Evolutionary conservation across 257 asterid genomes (phyloP).

Genomic region (Verbascum thapsus): DNA sequence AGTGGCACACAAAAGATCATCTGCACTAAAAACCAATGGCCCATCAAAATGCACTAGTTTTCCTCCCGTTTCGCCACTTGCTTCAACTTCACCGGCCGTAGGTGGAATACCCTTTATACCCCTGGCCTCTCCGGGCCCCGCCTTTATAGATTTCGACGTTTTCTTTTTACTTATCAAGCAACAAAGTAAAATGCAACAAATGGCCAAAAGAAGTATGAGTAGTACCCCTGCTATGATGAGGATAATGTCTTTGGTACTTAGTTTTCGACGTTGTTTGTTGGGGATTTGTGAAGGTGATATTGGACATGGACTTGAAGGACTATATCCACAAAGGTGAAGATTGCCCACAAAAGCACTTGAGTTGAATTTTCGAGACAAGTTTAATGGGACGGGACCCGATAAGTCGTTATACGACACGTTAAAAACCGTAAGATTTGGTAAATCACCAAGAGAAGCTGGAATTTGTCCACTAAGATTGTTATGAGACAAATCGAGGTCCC

Average conservation of each 20-base stretch:
- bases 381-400: constrained; percentile 69
- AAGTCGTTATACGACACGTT: constrained; percentile 83
- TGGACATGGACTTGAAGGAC: constrained; percentile 56
- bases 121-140: constrained; percentile 17
- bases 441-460: constrained; percentile 59
- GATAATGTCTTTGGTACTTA: constrained; percentile 67
- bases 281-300: constrained; percentile 45
- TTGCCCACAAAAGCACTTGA: constrained; percentile 75
- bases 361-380: constrained; percentile 61
- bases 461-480: constrained; percentile 71
- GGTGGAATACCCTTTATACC: constrained; percentile 50
- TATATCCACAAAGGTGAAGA: constrained; percentile 74
- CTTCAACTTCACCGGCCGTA: constrained; percentile 45
- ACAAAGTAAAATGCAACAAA: constrained; percentile 64
- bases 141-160: constrained; percentile 37
- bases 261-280: constrained; percentile 36
- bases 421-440: constrained; percentile 59
- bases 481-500: constrained; percentile 60
- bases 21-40: constrained; percentile 74
- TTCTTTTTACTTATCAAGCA: constrained; percentile 64
- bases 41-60: constrained; percentile 96
- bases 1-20: constrained; percentile 90
- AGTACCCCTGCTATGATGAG: constrained; percentile 79
- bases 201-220: constrained; percentile 50
- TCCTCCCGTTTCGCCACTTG: constrained; percentile 79